Evolutionary conservation across 371 early-diverging fungal species (phyloP).

Genomic region (Blakeslea trispora): DNA sequence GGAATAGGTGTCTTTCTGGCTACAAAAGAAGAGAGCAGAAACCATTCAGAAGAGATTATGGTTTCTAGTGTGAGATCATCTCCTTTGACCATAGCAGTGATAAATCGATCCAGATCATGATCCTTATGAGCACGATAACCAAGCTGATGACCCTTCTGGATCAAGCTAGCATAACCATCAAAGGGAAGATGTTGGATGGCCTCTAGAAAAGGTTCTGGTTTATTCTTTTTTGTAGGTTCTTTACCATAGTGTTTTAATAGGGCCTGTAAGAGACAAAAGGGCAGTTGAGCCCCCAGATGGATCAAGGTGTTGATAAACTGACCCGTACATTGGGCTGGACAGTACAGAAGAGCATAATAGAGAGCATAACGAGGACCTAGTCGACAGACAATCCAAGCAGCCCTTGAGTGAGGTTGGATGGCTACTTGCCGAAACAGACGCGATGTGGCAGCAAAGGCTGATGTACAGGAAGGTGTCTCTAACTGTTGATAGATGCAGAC

Average conservation of each 20-base stretch:
- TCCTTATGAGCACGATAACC: conserved; percentile 3
- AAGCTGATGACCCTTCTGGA: conserved; percentile 6
- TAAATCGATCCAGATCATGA: neutral
- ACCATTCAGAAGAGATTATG: no score
- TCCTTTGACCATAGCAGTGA: conserved; percentile 11
- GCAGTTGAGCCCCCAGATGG: conserved; percentile 25
- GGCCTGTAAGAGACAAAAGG: conserved; percentile 25
- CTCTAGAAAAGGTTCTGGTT: conserved; percentile 12
- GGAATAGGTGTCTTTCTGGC: no score
- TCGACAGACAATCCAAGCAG: conserved; percentile 28
- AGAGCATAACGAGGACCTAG: conserved; percentile 29
- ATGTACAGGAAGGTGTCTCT: conserved; percentile 9
- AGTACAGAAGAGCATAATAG: conserved; percentile 29
- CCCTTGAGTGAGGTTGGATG: conserved; percentile 11
- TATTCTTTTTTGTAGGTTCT: no score
- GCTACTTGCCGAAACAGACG: conserved; percentile 11
- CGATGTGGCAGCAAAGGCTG: conserved; percentile 21
- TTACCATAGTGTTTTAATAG: conserved; percentile 26
- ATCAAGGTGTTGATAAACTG: conserved; percentile 22
- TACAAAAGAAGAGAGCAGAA: no score
- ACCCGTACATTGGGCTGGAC: conserved; percentile 24
- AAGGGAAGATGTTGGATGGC: conserved; percentile 25
- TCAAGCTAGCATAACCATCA: conserved; percentile 28
- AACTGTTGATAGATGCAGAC: conserved; percentile 28
- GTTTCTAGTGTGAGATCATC: no score